A percentile compares a stretch with the other conserved stretches of the same genome.
These are phyloP conservation scores for Citrullus amarus DNA, from an alignment of 306 rosid species.

Conservation along the genomic window DNA sequence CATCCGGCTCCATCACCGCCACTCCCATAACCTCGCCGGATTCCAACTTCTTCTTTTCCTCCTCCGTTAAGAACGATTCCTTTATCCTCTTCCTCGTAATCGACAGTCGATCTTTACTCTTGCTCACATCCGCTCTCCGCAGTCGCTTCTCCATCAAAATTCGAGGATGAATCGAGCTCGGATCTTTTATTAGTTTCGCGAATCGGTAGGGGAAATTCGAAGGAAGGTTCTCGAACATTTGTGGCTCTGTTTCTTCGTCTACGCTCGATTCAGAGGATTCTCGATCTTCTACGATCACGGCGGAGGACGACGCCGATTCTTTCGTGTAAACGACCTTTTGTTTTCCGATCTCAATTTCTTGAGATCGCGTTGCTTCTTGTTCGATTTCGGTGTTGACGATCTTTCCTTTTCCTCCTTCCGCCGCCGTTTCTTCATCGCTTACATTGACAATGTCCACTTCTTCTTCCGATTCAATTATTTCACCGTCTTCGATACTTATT, in stretches of 20 bases:
- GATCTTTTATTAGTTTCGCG: neutral
- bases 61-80: neutral
- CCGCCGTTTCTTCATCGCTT: neutral
- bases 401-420: neutral
- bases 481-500: too few relatives aligned
- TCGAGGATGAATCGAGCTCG: neutral
- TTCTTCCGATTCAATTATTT: too few relatives aligned
- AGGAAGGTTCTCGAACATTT: neutral
- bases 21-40: neutral
- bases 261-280: neutral
- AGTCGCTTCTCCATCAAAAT: neutral
- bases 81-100: neutral
- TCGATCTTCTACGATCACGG: neutral
- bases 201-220: neutral
- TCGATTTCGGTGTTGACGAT: too few relatives aligned
- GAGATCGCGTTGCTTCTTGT: too few relatives aligned
- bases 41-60: neutral
- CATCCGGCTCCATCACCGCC: neutral
- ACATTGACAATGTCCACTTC: neutral
- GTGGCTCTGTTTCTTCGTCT: neutral
- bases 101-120: neutral
- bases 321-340: neutral
- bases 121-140: too few relatives aligned
- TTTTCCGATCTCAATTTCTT: neutral
- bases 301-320: neutral